Percentiles rank a stretch among this genome's conserved stretches.
phyloP scores from a whole-genome alignment of 1,284 basidiomycete genomes.

The Cutaneotrichosporon cutaneum region DNA sequence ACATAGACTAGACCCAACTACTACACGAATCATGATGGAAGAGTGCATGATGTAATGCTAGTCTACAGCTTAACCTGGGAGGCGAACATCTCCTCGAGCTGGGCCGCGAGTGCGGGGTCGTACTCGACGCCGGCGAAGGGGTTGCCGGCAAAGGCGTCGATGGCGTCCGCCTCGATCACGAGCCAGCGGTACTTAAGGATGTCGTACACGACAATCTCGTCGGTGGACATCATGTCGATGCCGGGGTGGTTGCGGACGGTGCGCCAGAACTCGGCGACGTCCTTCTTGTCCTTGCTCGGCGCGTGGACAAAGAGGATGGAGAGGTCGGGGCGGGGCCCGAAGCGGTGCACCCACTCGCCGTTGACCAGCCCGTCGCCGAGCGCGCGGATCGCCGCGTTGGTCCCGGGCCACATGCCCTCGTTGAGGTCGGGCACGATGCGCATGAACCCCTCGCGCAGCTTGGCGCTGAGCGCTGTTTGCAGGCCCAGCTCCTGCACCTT shows the following conservation, averaged over 20 bases:
- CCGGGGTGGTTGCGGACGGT: slow-evolving; percentile 56
- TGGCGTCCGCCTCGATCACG: slow-evolving; percentile 42
- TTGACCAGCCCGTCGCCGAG: slow-evolving; percentile 46
- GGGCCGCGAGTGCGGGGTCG: not conserved
- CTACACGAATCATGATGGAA: not conserved
- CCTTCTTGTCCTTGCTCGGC: slow-evolving; percentile 28
- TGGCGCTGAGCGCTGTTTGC: slow-evolving; percentile 78
- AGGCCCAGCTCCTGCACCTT: slow-evolving; percentile 93
- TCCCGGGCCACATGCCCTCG: slow-evolving; percentile 53
- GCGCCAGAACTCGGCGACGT: slow-evolving; percentile 28
- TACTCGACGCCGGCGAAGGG: slow-evolving; percentile 2
- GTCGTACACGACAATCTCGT: slow-evolving; percentile 73
- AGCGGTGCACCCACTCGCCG: slow-evolving; percentile 43
- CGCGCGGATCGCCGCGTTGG: slow-evolving; percentile 38
- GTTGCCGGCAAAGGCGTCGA: slow-evolving; percentile 51
- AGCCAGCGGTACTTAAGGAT: slow-evolving; percentile 65
- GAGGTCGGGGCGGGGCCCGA: slow-evolving; percentile 38
- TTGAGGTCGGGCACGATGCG: slow-evolving; percentile 74
- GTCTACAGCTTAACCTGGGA: slow-evolving; percentile 2
- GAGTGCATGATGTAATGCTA: slow-evolving; percentile 3
- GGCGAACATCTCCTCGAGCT: slow-evolving; percentile 1
- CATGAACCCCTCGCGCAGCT: slow-evolving; percentile 70
- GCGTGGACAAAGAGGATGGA: slow-evolving; percentile 50
- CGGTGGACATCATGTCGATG: slow-evolving; percentile 62
- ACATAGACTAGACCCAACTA: slow-evolving; percentile 30